Evolutionary conservation across 139 green algal species (phyloP).

Genomic region (Trebouxia sp.): DNA sequence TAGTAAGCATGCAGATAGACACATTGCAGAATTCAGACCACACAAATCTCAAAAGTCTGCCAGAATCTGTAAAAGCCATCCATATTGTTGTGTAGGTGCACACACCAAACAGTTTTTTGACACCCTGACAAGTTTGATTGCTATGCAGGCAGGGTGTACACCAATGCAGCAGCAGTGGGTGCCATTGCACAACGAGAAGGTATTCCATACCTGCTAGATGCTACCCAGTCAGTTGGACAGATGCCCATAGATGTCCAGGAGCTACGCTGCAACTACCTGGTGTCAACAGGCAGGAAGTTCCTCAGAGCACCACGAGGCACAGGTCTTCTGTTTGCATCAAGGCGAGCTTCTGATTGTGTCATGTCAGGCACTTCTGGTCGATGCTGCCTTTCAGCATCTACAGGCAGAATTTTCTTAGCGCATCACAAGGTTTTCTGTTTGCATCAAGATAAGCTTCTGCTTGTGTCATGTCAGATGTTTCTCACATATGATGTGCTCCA

Average conservation of each 20-base stretch:
- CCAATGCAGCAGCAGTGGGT: constrained; percentile 54
- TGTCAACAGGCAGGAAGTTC: constrained; percentile 70
- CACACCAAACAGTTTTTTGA: not conserved
- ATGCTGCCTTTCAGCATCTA: no score
- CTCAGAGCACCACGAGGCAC: constrained; percentile 60
- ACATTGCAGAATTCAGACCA: no score
- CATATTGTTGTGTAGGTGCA: not conserved
- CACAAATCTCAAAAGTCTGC: no score
- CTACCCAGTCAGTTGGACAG: constrained; percentile 71
- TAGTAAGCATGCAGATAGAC: no score
- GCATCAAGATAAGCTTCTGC: no score
- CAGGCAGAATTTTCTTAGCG: no score
- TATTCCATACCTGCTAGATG: constrained; percentile 72
- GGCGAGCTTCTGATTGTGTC: not conserved
- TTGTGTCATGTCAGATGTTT: no score
- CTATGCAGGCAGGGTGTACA: constrained; percentile 57
- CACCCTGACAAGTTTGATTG: no score
- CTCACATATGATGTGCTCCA: no score
- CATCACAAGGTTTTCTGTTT: no score
- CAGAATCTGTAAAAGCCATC: no score
- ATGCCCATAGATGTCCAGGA: constrained; percentile 64
- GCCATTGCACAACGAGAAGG: constrained; percentile 37
- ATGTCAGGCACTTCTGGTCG: no score
- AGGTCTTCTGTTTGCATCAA: constrained; percentile 65
- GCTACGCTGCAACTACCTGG: constrained; percentile 68